These are phyloP conservation scores for Lachnellula suecica DNA, from an alignment of 2,329 filamentous ascomycete genomes.

Conservation along the genomic window DNA sequence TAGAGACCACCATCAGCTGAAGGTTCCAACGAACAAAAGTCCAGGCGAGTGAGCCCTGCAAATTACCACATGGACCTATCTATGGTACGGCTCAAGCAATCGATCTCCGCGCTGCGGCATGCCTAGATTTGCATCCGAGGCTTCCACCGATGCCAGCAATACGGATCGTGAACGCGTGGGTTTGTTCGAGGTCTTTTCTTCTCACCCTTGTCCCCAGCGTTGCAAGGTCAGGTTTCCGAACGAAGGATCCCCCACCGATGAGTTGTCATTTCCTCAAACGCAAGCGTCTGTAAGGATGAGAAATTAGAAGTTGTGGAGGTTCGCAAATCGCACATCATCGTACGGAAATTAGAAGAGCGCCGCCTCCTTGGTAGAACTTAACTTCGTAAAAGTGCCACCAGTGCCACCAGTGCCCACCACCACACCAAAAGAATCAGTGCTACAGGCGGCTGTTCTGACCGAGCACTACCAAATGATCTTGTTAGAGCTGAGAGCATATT, in stretches of 20 bases:
- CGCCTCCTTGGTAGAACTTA: neutral
- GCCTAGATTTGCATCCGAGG: constrained; percentile 3
- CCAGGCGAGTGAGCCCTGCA: neutral
- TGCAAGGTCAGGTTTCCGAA: neutral
- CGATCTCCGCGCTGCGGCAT: neutral
- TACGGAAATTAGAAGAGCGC: too few relatives aligned
- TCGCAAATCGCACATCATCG: too few relatives aligned
- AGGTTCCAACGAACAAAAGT: constrained; percentile 2
- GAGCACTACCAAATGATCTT: neutral
- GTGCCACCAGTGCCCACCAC: neutral
- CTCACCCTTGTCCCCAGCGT: neutral
- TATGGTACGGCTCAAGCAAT: neutral
- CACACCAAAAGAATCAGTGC: neutral
- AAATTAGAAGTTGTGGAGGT: neutral
- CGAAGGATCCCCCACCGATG: neutral
- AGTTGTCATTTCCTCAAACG: neutral
- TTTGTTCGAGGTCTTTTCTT: neutral
- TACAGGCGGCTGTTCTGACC: neutral
- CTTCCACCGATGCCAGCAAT: constrained; percentile 2
- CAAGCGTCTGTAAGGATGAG: neutral
- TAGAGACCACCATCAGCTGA: constrained; percentile 2
- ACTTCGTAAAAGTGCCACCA: neutral
- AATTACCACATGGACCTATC: neutral
- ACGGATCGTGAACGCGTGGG: neutral
- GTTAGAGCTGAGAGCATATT: neutral